These are phyloP conservation scores for Pisolithus albus DNA, from an alignment of 768 basidiomycete species.

Conservation along the genomic window DNA sequence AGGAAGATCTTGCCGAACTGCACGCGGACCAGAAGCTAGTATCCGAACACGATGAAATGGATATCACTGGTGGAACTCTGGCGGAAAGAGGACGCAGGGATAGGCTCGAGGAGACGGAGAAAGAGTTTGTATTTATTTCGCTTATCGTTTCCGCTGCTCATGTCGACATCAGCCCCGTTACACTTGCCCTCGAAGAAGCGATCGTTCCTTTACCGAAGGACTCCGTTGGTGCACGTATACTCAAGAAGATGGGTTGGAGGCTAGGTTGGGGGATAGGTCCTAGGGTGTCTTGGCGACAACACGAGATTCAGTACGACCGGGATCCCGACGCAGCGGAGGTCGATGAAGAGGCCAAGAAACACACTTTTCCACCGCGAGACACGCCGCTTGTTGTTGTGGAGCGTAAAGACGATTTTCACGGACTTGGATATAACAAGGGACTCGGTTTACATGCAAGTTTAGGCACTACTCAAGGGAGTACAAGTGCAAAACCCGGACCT, in stretches of 20 bases:
- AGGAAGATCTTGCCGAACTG: slow-evolving; percentile 86
- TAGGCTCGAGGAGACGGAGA: slow-evolving; percentile 37
- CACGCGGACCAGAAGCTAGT: slow-evolving; percentile 68
- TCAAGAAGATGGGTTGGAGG: slow-evolving; percentile 96
- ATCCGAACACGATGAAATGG: slow-evolving; percentile 75
- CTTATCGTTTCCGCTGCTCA: background rate
- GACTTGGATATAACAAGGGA: slow-evolving; percentile 73
- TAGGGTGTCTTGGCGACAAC: slow-evolving; percentile 69
- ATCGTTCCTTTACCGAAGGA: slow-evolving; percentile 71
- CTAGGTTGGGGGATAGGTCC: slow-evolving; percentile 92
- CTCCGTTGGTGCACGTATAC: slow-evolving; percentile 75
- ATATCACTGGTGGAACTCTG: slow-evolving; percentile 52
- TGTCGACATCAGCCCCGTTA: slow-evolving; percentile 45
- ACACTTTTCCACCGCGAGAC: slow-evolving; percentile 82
- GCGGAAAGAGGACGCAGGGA: slow-evolving; percentile 32
- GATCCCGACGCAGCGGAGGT: slow-evolving; percentile 40
- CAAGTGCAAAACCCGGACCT: slow-evolving; percentile 35
- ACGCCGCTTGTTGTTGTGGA: slow-evolving; percentile 53
- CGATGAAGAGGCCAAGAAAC: slow-evolving; percentile 79
- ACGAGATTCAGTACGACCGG: slow-evolving; percentile 62
- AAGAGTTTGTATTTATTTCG: slow-evolving; percentile 14
- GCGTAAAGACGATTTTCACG: slow-evolving; percentile 72
- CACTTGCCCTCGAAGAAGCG: slow-evolving; percentile 53
- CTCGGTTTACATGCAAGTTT: slow-evolving; percentile 55
- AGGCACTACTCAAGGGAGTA: slow-evolving; percentile 28